Percentiles rank a stretch among this genome's conserved stretches.
phyloP scores from a whole-genome alignment of 305 asterid species.

The Withania somnifera region DNA sequence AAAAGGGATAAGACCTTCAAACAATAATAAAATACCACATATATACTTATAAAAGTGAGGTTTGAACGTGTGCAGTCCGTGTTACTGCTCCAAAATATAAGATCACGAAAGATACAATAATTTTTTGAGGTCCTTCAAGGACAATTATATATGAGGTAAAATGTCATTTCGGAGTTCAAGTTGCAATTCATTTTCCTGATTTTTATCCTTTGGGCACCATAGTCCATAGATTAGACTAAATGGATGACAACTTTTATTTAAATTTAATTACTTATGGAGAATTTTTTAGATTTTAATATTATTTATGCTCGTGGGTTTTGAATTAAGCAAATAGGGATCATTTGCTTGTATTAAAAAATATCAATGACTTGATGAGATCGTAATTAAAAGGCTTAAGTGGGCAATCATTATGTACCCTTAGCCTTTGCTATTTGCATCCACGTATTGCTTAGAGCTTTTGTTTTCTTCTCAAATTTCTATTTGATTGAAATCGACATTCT shows the following conservation, averaged over 20 bases:
- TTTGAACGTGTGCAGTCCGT: no score
- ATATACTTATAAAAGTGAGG: no score
- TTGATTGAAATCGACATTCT: background rate
- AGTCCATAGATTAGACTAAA: background rate
- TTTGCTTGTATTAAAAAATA: background rate
- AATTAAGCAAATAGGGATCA: background rate
- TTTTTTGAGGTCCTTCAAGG: background rate
- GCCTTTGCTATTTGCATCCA: constrained; percentile 19
- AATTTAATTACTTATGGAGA: background rate
- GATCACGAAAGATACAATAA: background rate
- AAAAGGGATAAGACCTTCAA: background rate
- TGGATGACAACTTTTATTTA: background rate
- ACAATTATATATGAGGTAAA: background rate
- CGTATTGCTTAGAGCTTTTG: constrained; percentile 18
- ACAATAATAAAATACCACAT: no score
- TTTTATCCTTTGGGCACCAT: background rate
- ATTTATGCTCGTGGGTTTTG: background rate
- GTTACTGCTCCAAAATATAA: no score
- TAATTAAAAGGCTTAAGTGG: constrained; percentile 11
- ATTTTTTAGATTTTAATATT: background rate
- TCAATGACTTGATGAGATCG: background rate
- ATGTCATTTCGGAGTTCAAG: background rate
- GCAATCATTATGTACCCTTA: background rate
- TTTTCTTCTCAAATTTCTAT: background rate
- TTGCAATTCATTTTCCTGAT: background rate